phyloP scores from a whole-genome alignment of 129 eudicot species.

The Calendula officinalis region DNA sequence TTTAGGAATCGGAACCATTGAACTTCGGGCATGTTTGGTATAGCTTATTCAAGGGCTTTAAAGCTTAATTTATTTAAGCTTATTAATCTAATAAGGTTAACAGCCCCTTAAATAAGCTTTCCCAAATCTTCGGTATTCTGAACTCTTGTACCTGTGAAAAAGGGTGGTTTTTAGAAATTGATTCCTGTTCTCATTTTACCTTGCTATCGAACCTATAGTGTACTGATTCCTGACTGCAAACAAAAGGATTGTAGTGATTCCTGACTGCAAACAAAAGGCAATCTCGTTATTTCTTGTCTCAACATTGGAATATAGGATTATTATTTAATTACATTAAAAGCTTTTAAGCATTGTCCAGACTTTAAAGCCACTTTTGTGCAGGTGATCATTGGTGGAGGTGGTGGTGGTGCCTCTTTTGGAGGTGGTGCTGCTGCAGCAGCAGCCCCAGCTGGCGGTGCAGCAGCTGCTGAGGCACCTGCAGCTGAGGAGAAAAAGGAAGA shows the following conservation, averaged over 20 bases:
- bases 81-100: no score
- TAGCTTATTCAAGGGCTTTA: no score
- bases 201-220: no score
- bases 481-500: slow-evolving; percentile 85
- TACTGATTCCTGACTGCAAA: no score
- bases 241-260: background rate
- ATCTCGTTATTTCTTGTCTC: background rate
- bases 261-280: background rate
- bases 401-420: slow-evolving; percentile 49
- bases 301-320: background rate
- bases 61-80: no score
- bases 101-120: no score
- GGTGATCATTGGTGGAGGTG: slow-evolving; percentile 81
- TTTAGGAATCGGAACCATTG: no score
- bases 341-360: background rate
- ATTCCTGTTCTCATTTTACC: no score
- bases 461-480: slow-evolving; percentile 62
- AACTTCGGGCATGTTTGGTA: no score
- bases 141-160: no score
- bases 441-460: slow-evolving; percentile 53
- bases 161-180: no score
- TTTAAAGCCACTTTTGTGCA: slow-evolving; percentile 4
- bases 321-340: background rate
- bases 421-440: slow-evolving; percentile 77
- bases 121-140: no score